phyloP scores from a whole-genome alignment of 768 basidiomycete species.

The Leccinum fibrillosum region DNA sequence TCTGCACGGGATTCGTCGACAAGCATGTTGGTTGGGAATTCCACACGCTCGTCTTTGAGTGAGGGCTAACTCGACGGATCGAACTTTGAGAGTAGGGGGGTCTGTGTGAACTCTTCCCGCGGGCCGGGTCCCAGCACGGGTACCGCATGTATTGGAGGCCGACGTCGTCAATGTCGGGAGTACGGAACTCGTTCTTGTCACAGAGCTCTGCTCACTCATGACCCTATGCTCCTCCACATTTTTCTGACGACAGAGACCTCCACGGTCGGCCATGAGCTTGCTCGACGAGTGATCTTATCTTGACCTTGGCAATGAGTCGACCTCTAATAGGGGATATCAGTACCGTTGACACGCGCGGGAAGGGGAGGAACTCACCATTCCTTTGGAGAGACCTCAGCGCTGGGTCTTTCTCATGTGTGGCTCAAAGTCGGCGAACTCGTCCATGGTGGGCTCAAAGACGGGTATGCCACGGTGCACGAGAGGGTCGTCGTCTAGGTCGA shows the following conservation, averaged over 20 bases:
- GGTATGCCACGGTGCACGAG: slow-evolving; percentile 86
- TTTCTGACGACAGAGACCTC: slow-evolving; percentile 83
- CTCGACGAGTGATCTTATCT: slow-evolving; percentile 87
- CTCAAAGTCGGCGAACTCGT: slow-evolving; percentile 89
- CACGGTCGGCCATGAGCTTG: slow-evolving; percentile 83
- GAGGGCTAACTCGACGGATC: slow-evolving; percentile 43
- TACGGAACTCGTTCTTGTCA: slow-evolving; percentile 72
- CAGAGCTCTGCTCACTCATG: slow-evolving; percentile 81
- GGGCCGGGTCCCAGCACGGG: slow-evolving; percentile 18
- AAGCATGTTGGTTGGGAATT: not conserved
- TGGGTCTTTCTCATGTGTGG: slow-evolving; percentile 52
- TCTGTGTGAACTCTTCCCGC: slow-evolving; percentile 44
- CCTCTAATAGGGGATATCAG: slow-evolving; percentile 36
- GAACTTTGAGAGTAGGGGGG: slow-evolving; percentile 35
- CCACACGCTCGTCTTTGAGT: slow-evolving; percentile 45
- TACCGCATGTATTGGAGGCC: slow-evolving; percentile 47
- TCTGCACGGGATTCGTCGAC: not conserved
- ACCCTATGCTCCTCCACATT: slow-evolving; percentile 84
- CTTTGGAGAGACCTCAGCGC: slow-evolving; percentile 83
- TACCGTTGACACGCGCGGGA: slow-evolving; percentile 14
- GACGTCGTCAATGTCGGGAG: slow-evolving; percentile 67
- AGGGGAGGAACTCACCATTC: slow-evolving; percentile 68
- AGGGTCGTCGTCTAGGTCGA: slow-evolving; percentile 76
- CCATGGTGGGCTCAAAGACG: slow-evolving; percentile 92
- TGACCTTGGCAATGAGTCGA: slow-evolving; percentile 72